A percentile compares a stretch with the other conserved stretches of the same genome.
Evolutionary conservation across 2,329 filamentous ascomycete genomes (phyloP).

Genomic region (Bisporella sp.): DNA sequence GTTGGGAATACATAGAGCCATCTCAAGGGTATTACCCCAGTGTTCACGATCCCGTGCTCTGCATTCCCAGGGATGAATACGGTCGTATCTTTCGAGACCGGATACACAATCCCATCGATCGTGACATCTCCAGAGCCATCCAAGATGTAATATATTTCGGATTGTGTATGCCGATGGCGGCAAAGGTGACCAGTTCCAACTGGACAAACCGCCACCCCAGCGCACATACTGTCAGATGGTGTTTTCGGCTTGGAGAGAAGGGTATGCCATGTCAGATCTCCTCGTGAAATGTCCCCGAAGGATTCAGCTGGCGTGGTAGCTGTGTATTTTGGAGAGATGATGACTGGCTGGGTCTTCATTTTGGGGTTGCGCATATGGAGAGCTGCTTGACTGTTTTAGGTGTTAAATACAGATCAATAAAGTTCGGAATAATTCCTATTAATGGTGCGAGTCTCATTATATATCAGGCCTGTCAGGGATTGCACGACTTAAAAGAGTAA

Average conservation of each 20-base stretch:
- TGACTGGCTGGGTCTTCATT: neutral
- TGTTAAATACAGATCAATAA: too few species aligned
- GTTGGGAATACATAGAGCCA: slow-evolving; percentile 36
- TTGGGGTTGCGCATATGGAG: neutral
- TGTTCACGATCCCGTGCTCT: slow-evolving; percentile 34
- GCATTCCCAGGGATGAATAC: slow-evolving; percentile 37
- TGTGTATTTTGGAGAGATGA: neutral
- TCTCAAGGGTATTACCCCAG: slow-evolving; percentile 22
- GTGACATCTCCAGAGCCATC: slow-evolving; percentile 30
- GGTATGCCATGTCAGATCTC: slow-evolving; percentile 30
- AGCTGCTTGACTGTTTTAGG: too few species aligned
- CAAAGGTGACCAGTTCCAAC: slow-evolving; percentile 29
- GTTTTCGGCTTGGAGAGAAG: slow-evolving; percentile 31
- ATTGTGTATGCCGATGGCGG: slow-evolving; percentile 33
- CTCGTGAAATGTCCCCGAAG: neutral
- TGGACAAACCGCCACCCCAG: slow-evolving; percentile 31
- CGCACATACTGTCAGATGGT: slow-evolving; percentile 28
- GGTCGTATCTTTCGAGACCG: slow-evolving; percentile 28
- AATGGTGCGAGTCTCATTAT: too few species aligned
- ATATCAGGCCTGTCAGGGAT: too few species aligned
- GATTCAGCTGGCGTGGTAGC: neutral
- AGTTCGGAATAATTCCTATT: too few species aligned
- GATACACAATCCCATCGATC: slow-evolving; percentile 30
- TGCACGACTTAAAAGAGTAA: too few species aligned
- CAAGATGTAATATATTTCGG: slow-evolving; percentile 36